Percentiles rank a stretch among this genome's conserved stretches.
These are phyloP conservation scores for Macadamia integrifolia DNA, from an alignment of 164 flowering plant genomes.

Conservation along the genomic window DNA sequence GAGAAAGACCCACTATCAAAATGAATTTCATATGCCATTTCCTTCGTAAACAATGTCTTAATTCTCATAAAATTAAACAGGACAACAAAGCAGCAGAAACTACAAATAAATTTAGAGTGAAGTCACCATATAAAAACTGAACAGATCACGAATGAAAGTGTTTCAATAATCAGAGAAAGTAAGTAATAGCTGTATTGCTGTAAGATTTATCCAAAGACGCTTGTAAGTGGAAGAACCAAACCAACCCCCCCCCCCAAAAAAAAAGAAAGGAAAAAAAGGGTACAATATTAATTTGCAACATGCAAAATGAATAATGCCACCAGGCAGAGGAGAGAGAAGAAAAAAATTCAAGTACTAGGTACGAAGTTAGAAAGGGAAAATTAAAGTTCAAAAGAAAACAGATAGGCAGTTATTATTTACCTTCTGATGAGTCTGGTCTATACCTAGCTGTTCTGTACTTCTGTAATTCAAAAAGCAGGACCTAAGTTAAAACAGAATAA, in stretches of 20 bases:
- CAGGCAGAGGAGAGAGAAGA: too few relatives aligned
- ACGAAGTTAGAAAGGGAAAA: not conserved
- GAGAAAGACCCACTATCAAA: not conserved
- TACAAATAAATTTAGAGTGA: too few relatives aligned
- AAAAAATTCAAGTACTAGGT: too few relatives aligned
- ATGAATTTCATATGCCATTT: not conserved
- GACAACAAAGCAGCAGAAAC: not conserved
- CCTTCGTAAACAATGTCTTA: not conserved
- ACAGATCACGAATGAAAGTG: too few relatives aligned
- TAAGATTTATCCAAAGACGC: not conserved
- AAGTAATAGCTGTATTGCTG: not conserved
- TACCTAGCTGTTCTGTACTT: slow-evolving; percentile 66
- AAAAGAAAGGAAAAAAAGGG: not conserved
- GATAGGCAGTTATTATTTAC: slow-evolving; percentile 16
- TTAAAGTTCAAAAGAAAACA: too few relatives aligned
- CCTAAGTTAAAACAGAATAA: not conserved
- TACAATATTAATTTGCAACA: too few relatives aligned
- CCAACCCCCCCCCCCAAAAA: not conserved
- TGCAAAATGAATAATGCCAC: too few relatives aligned
- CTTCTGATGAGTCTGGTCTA: slow-evolving; percentile 63
- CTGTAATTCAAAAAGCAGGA: slow-evolving; percentile 30
- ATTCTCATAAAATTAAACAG: not conserved
- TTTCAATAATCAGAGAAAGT: too few relatives aligned
- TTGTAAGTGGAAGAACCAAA: not conserved
- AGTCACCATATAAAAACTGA: too few relatives aligned